phyloP scores from a whole-genome alignment of 2,329 filamentous ascomycete genomes.

The Diplodia corticola region DNA sequence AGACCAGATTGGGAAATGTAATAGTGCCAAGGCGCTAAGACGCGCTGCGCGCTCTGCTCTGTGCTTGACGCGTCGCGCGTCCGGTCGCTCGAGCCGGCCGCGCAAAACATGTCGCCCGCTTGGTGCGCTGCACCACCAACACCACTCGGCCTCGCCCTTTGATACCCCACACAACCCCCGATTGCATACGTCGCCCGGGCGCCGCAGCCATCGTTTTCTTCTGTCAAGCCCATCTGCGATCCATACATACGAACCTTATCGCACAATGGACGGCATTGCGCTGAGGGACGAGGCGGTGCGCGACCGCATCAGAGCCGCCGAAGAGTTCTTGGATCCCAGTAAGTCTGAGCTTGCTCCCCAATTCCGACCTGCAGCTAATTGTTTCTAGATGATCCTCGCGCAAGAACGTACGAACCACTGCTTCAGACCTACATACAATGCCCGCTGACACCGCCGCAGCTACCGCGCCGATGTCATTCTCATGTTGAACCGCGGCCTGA shows the following conservation, averaged over 20 bases:
- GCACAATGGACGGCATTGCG: slow-evolving; percentile 68
- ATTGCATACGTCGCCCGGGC: not conserved
- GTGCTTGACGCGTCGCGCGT: slow-evolving; percentile 8
- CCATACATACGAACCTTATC: not conserved
- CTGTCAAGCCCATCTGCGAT: not conserved
- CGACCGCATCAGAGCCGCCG: slow-evolving; percentile 81
- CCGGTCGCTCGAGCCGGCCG: not conserved
- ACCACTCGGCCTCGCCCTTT: slow-evolving; percentile 10
- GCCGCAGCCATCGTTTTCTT: too few species aligned
- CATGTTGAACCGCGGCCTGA: slow-evolving; percentile 64
- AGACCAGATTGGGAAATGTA: not conserved
- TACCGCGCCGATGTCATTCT: slow-evolving; percentile 87
- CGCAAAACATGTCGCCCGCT: slow-evolving; percentile 12
- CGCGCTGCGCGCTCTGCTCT: not conserved
- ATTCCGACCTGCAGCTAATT: slow-evolving; percentile 29
- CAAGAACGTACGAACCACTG: slow-evolving; percentile 48
- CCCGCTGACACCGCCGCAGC: slow-evolving; percentile 51
- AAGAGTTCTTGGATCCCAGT: slow-evolving; percentile 94
- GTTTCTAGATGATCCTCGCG: slow-evolving; percentile 55
- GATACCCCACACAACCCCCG: slow-evolving; percentile 13
- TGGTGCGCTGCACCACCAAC: slow-evolving; percentile 1
- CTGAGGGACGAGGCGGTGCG: slow-evolving; percentile 81
- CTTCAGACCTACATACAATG: not conserved
- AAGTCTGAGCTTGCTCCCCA: slow-evolving; percentile 39
- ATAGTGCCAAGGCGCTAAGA: slow-evolving; percentile 9